A percentile compares a stretch with the other conserved stretches of the same genome.
Evolutionary conservation across 805 yeast genomes (phyloP).

Genomic region (Wickerhamiella spandovensis): DNA sequence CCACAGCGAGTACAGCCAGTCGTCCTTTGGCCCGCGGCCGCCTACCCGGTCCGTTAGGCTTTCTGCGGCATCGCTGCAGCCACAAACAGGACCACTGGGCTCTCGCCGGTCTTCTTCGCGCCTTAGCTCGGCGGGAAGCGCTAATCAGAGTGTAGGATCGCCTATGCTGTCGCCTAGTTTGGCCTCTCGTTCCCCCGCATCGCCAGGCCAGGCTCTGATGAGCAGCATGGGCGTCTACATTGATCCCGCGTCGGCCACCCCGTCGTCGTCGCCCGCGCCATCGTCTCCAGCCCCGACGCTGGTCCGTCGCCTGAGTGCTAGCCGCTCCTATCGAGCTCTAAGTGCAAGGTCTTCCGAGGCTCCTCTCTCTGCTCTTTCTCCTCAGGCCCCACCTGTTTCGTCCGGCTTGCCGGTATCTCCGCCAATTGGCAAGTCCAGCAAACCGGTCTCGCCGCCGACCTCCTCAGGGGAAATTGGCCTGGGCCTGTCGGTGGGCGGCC

Average conservation of each 20-base stretch:
- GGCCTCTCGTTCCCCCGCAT: not conserved
- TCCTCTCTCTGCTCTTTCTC: not conserved
- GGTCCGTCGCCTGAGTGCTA: not conserved
- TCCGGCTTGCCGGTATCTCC: no score
- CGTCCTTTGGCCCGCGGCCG: not conserved
- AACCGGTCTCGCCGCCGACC: no score
- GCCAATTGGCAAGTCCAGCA: no score
- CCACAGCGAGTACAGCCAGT: not conserved
- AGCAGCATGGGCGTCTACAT: not conserved
- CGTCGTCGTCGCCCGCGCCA: not conserved
- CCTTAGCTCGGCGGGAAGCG: not conserved
- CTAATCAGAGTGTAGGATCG: not conserved
- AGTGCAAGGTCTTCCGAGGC: not conserved
- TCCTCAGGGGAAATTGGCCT: no score
- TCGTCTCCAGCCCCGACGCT: not conserved
- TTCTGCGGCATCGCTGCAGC: not conserved
- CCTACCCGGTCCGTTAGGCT: not conserved
- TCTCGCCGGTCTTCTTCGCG: not conserved
- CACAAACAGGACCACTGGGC: not conserved
- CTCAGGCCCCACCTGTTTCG: no score
- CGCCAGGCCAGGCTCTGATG: not conserved
- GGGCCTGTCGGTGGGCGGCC: not conserved
- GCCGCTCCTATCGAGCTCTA: not conserved
- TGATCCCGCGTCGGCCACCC: conserved; percentile 1
- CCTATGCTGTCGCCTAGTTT: not conserved